These are phyloP conservation scores for Monosporascus sp. DNA, from an alignment of 2,329 filamentous ascomycete species.

Conservation along the genomic window DNA sequence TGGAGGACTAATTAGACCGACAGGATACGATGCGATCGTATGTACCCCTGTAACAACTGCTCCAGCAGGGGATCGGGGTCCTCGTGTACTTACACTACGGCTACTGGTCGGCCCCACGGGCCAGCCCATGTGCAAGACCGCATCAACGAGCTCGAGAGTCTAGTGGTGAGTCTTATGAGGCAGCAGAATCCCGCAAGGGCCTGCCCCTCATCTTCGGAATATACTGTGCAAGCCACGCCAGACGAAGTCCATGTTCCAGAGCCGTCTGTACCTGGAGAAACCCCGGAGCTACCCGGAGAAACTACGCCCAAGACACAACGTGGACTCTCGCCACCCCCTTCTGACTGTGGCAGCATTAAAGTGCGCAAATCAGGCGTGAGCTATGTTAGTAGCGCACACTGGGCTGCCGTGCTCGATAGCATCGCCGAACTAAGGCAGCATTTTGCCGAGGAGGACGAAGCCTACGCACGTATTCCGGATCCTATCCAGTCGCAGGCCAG, in stretches of 20 bases:
- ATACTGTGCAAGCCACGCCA: neutral
- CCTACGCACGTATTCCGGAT: slow-evolving; percentile 1
- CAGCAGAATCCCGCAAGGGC: slow-evolving; percentile 1
- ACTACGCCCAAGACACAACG: neutral
- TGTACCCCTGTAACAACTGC: slow-evolving; percentile 18
- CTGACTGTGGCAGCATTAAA: slow-evolving; percentile 27
- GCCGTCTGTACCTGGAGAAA: neutral
- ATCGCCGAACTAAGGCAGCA: slow-evolving; percentile 34
- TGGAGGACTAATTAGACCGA: neutral
- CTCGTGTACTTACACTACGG: neutral
- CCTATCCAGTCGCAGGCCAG: neutral
- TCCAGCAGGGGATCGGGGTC: slow-evolving; percentile 8
- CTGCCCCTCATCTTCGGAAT: slow-evolving; percentile 1
- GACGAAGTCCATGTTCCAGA: neutral
- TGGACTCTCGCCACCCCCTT: neutral
- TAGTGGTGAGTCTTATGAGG: neutral
- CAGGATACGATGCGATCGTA: slow-evolving; percentile 21
- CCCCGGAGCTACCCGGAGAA: slow-evolving; percentile 1
- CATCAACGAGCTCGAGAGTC: neutral
- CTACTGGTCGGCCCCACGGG: neutral
- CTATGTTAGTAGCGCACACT: slow-evolving; percentile 34
- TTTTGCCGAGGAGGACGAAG: slow-evolving; percentile 24
- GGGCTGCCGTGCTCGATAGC: slow-evolving; percentile 34
- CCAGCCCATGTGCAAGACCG: slow-evolving; percentile 7
- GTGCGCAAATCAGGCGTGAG: slow-evolving; percentile 14